Evolutionary conservation across 345 rosid genomes (phyloP).

Genomic region (Viola odorata): DNA sequence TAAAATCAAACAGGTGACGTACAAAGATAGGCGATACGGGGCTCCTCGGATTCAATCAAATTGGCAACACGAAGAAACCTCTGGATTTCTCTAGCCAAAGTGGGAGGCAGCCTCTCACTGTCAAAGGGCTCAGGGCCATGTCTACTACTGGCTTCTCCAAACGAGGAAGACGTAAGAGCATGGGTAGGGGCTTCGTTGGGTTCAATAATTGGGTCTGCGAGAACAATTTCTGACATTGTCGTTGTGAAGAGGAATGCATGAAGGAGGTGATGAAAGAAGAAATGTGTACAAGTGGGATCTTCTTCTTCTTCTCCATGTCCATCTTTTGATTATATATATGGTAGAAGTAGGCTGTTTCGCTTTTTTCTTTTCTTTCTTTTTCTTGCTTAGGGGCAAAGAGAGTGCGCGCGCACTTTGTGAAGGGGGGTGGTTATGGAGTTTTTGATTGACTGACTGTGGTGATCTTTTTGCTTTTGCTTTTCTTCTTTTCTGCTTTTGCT

Average conservation of each 20-base stretch:
- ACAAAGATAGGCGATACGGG: constrained; percentile 89
- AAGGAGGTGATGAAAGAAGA: too few relatives aligned
- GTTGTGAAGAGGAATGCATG: too few relatives aligned
- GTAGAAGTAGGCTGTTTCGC: too few relatives aligned
- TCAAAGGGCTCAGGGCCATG: constrained; percentile 60
- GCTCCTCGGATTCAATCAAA: constrained; percentile 51
- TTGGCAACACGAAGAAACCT: constrained; percentile 87
- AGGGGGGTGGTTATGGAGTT: too few relatives aligned
- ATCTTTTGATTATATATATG: too few relatives aligned
- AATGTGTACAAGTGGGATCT: too few relatives aligned
- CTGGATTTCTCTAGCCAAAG: constrained; percentile 66
- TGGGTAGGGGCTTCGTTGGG: constrained; percentile 5
- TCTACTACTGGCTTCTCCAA: constrained; percentile 15
- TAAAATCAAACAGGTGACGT: constrained; percentile 13
- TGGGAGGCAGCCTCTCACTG: constrained; percentile 86
- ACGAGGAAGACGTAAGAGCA: constrained; percentile 24
- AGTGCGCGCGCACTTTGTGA: too few relatives aligned
- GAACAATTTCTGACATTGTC: constrained; percentile 68
- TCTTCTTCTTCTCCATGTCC: too few relatives aligned
- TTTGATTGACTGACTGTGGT: too few relatives aligned
- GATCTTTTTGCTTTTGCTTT: too few relatives aligned
- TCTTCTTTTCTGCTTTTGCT: constrained; percentile 18
- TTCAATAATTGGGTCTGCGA: constrained; percentile 45
- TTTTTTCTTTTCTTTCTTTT: too few relatives aligned
- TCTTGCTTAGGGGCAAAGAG: too few relatives aligned